Conservation (phyloP, 2,329 filamentous ascomycete genomes). For the Venturia pyrina region DNA sequence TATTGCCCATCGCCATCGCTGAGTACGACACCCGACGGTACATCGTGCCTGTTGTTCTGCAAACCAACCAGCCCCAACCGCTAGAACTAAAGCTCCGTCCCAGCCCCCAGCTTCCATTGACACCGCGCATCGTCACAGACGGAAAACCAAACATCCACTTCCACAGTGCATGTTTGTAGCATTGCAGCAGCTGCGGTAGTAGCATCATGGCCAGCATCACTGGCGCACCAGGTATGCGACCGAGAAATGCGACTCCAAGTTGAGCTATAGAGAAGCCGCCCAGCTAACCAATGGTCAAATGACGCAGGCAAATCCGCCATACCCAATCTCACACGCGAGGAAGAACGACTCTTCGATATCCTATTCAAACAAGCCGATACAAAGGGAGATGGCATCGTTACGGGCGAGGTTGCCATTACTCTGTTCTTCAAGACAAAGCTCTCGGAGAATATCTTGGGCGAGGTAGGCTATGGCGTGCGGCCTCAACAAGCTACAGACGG, state of each 20-base stretch:
- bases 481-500: slow-evolving; percentile 2
- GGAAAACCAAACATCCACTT: not conserved
- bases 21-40: not conserved
- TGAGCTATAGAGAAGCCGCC: not conserved
- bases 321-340: slow-evolving; percentile 79
- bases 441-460: slow-evolving; percentile 73
- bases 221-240: slow-evolving; percentile 3
- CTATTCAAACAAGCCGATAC: slow-evolving; percentile 89
- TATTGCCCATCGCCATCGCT: not conserved
- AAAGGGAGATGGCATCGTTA: slow-evolving; percentile 85
- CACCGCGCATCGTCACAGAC: not conserved
- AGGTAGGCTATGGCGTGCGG: slow-evolving; percentile 43
- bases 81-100: not conserved
- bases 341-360: slow-evolving; percentile 88
- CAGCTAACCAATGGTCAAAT: slow-evolving; percentile 3
- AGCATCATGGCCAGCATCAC: slow-evolving; percentile 1
- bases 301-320: slow-evolving; percentile 37
- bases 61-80: not conserved
- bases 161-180: slow-evolving; percentile 4
- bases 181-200: slow-evolving; percentile 1
- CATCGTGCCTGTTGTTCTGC: not conserved
- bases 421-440: slow-evolving; percentile 97
- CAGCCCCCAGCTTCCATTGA: not conserved
- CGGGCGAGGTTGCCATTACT: slow-evolving; percentile 88
- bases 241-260: not conserved